Base-by-base conservation (phyloP, 2,329 filamentous ascomycete genomes). In the Fusarium sp. region DNA sequence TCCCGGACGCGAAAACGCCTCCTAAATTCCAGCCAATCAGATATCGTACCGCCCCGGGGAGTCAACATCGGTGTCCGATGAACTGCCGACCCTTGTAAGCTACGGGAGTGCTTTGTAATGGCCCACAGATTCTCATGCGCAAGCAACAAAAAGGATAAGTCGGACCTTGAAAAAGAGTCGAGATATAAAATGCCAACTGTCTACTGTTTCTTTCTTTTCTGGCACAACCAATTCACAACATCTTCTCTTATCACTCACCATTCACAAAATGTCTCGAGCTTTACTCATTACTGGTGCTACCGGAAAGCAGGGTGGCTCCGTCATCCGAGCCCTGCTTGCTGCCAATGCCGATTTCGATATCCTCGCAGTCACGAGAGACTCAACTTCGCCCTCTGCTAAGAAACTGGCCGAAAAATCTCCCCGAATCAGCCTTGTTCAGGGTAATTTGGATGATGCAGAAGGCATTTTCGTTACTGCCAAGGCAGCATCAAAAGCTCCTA, bases 351-450 rank as follows among this genome's bases (percentile, higher is more conserved):
- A 80, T 73, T 86, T 87, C 68, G 84, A 86, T 14, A 88, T 92
- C 62, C 84, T 91, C 18, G 91, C 91, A 8, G 84, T 92, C 25
- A 92, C 91, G 3, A 88, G 91, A 70, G 85, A 92, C 75, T 76
- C 85, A 1, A 78, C 81, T n/a, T 90, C 89, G 0, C 58, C 81
- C 1, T 85, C 85, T 2, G 88, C 90, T 1, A 84, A 89, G 76
- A 83, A 82, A 18, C 85, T 91, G 4, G 76, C 81, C 3, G 67
- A 81, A 11, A 82, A 85, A 66, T 86, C 87, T 2, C 76, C 86
- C 9, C 84, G 84, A 14, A 85, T 92, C 73, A 85, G 85, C 27
- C 74, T 93, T 1, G 85, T 93, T 5, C 82, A 91, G 75, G 91
- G 91, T 9, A 84, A 92, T 70, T 82, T 92, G 14, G 83, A 89